A percentile compares a stretch with the other conserved stretches of the same genome.
Evolutionary conservation across 1,284 basidiomycete species (phyloP).

Genomic region (Pyrrhoderma noxium): DNA sequence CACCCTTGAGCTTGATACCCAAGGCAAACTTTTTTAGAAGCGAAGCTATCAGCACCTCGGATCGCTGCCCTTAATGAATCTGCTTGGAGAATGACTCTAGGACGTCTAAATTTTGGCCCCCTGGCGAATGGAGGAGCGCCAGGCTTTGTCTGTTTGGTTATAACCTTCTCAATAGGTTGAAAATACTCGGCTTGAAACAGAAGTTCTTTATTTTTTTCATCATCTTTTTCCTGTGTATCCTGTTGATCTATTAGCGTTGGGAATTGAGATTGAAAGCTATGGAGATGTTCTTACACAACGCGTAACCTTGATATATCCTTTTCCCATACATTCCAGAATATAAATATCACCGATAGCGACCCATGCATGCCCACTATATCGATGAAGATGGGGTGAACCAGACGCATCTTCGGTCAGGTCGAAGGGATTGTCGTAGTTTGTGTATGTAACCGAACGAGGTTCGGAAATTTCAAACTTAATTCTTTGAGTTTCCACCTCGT

Average conservation of each 20-base stretch:
- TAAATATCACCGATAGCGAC: constrained; percentile 76
- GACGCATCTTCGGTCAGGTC: constrained; percentile 46
- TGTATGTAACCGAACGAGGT: constrained; percentile 66
- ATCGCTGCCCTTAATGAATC: constrained; percentile 49
- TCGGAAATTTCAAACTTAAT: constrained; percentile 36
- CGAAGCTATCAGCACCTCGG: constrained; percentile 64
- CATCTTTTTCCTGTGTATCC: no score
- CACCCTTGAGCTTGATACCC: constrained; percentile 44
- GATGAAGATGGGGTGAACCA: constrained; percentile 45
- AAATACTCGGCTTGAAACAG: no score
- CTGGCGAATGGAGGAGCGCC: constrained; percentile 37
- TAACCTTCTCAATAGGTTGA: no score
- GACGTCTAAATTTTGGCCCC: constrained; percentile 48
- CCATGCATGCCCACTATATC: constrained; percentile 60
- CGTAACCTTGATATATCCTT: constrained; percentile 70
- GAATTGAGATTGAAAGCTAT: no score
- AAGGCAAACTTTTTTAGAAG: constrained; percentile 42
- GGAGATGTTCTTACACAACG: constrained; percentile 24
- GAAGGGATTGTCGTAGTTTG: constrained; percentile 79
- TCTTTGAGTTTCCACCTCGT: neutral
- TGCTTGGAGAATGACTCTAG: constrained; percentile 48
- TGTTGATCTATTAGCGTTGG: no score
- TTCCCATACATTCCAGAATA: constrained; percentile 73
- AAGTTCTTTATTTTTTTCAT: no score
- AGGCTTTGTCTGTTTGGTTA: no score